A percentile compares a stretch with the other conserved stretches of the same genome.
Conservation (phyloP, 192 early-diverging fungal species). For the Coemansia sp. region DNA sequence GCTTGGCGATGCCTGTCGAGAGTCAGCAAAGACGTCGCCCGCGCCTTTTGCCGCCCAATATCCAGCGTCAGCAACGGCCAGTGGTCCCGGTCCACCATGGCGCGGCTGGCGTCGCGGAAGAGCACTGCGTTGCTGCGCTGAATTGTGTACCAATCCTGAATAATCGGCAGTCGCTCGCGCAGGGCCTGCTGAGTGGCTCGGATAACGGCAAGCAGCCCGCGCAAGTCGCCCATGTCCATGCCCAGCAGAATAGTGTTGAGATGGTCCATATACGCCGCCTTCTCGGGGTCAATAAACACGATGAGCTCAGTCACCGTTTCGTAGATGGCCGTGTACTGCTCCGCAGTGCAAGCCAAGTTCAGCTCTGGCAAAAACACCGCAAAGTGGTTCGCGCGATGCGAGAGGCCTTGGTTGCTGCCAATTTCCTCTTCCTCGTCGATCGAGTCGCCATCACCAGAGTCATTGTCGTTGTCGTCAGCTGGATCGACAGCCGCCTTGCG, state of each 20-base stretch:
- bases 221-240: conserved; percentile 75
- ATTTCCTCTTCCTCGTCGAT: conserved; percentile 28
- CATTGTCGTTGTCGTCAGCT: not conserved
- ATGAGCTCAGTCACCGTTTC: conserved; percentile 80
- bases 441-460: conserved; percentile 15
- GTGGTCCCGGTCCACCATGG: conserved; percentile 3
- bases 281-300: conserved; percentile 80
- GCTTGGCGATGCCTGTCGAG: conserved; percentile 47
- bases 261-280: conserved; percentile 70
- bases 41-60: conserved; percentile 20
- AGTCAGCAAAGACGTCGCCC: conserved; percentile 40
- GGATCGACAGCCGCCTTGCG: not conserved
- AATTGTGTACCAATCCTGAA: conserved; percentile 52
- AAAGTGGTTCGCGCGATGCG: conserved; percentile 67
- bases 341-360: conserved; percentile 70
- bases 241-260: conserved; percentile 79
- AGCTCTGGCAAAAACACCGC: conserved; percentile 77
- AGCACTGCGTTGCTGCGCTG: conserved; percentile 40
- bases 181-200: conserved; percentile 49
- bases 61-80: conserved; percentile 12
- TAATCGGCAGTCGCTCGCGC: conserved; percentile 51
- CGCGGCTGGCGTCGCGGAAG: conserved; percentile 24
- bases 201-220: conserved; percentile 50
- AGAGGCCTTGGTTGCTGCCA: conserved; percentile 41
- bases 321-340: conserved; percentile 72